These are phyloP conservation scores for Pseudoneurospora amorphoporcata DNA, from an alignment of 495 filamentous ascomycete genomes.

Conservation along the genomic window DNA sequence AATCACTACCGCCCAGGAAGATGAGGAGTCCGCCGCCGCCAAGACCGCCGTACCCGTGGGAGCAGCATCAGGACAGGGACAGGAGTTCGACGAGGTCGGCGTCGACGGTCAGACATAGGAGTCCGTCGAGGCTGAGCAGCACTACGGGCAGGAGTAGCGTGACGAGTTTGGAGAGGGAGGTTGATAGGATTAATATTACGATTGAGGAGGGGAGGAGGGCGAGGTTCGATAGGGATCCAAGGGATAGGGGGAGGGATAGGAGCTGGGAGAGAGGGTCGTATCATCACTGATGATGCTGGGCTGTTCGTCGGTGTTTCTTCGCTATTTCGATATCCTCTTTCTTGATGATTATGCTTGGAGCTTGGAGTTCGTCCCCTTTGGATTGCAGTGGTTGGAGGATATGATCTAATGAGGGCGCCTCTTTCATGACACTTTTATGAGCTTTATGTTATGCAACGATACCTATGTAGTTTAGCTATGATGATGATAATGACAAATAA, in stretches of 20 bases:
- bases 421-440: not conserved
- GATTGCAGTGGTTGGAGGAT: not conserved
- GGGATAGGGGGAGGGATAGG: not conserved
- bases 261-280: not conserved
- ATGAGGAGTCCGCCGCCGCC: not conserved
- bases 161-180: constrained; percentile 1
- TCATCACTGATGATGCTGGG: not conserved
- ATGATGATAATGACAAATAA: not conserved
- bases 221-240: not conserved
- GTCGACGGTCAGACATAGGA: not conserved
- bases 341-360: not conserved
- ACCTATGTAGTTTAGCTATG: not conserved
- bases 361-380: not conserved
- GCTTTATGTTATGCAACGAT: not conserved
- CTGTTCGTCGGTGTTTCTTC: not conserved
- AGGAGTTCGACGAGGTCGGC: not conserved
- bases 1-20: not conserved
- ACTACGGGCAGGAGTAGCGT: not conserved
- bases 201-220: constrained; percentile 1
- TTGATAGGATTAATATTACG: constrained; percentile 4
- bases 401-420: not conserved
- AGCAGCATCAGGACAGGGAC: not conserved
- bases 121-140: not conserved
- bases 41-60: not conserved
- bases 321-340: not conserved